Conservation (phyloP, 1,284 basidiomycete genomes). For the Ceratobasidium sp. region DNA sequence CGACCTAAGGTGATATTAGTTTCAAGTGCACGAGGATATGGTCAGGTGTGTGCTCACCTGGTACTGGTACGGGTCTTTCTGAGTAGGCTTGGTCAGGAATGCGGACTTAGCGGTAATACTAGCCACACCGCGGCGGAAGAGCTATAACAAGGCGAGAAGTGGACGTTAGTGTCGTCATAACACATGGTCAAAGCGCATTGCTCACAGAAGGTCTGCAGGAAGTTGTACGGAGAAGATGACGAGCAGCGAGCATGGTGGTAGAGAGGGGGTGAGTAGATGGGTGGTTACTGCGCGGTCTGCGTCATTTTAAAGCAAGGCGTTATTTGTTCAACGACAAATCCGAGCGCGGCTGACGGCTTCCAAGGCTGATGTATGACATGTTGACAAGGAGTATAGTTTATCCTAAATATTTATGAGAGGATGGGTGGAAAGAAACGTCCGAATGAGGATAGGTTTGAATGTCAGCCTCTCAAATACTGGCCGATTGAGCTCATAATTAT, state of each 20-base stretch:
- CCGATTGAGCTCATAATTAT: too few relatives aligned
- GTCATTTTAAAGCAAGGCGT: slow-evolving; percentile 1
- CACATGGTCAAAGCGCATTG: neutral
- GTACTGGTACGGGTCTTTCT: slow-evolving; percentile 70
- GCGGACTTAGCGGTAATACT: slow-evolving; percentile 58
- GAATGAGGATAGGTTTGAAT: neutral
- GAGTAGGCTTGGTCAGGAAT: slow-evolving; percentile 60
- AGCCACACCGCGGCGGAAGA: slow-evolving; percentile 15
- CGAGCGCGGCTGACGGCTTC: slow-evolving; percentile 1
- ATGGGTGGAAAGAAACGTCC: slow-evolving; percentile 26
- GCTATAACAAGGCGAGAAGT: neutral
- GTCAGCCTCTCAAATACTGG: too few relatives aligned
- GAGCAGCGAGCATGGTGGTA: slow-evolving; percentile 23
- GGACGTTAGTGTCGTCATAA: neutral
- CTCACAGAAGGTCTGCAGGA: slow-evolving; percentile 5
- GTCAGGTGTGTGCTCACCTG: slow-evolving; percentile 60
- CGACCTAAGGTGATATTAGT: slow-evolving; percentile 52
- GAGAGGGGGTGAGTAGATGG: neutral
- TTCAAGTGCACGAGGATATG: neutral
- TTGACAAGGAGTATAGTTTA: slow-evolving; percentile 27
- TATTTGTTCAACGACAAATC: neutral
- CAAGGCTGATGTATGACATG: neutral
- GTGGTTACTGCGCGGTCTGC: neutral
- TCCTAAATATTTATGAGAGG: slow-evolving; percentile 28
- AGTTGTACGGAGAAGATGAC: slow-evolving; percentile 5